These are phyloP conservation scores for Rhodotorula sp. DNA, from an alignment of 1,284 basidiomycete species.

Conservation along the genomic window DNA sequence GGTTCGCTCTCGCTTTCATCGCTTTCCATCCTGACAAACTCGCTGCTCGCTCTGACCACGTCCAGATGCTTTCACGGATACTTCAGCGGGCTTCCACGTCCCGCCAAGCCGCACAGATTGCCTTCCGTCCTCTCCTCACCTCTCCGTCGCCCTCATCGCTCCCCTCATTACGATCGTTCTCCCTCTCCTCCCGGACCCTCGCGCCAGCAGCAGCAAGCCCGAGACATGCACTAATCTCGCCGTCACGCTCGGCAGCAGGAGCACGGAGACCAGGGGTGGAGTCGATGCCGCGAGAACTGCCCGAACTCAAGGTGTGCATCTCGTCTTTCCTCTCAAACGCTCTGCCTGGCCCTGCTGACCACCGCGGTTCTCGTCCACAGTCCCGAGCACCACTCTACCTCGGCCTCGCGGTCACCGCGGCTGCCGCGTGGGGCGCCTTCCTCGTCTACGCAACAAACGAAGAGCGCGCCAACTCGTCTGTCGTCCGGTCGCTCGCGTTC, in stretches of 20 bases:
- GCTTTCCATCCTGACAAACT: no score
- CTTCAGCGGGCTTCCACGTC: no score
- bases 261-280: neutral
- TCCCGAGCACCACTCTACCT: slow-evolving; percentile 36
- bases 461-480: slow-evolving; percentile 38
- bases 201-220: neutral
- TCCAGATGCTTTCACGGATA: neutral
- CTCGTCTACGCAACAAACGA: slow-evolving; percentile 40
- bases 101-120: neutral
- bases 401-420: slow-evolving; percentile 20
- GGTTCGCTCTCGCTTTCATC: no score
- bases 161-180: neutral
- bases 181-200: neutral
- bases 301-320: slow-evolving; percentile 13
- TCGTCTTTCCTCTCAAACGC: neutral
- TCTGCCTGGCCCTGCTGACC: neutral
- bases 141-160: neutral
- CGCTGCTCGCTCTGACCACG: no score
- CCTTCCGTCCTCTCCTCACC: neutral
- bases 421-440: slow-evolving; percentile 34
- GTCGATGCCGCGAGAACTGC: slow-evolving; percentile 6
- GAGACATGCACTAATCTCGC: neutral
- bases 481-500: slow-evolving; percentile 33
- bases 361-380: neutral
- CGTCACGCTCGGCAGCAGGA: no score